A percentile compares a stretch with the other conserved stretches of the same genome.
These are phyloP conservation scores for Stephanodiscus triporus DNA, from an alignment of 108 stramenopile genomes.

Conservation along the genomic window DNA sequence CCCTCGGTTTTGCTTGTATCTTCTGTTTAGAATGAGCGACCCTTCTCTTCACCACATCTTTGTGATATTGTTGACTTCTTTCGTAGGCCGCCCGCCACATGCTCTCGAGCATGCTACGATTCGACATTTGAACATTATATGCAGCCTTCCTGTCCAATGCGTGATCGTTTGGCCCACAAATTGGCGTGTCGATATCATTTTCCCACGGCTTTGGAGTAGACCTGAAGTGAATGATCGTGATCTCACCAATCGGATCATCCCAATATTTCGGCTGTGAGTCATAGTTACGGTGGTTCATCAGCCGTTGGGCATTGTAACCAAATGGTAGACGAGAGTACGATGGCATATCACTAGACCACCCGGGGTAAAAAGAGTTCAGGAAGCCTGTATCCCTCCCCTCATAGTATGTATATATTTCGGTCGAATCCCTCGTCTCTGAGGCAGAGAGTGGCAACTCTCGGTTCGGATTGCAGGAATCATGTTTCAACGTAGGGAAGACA, in stretches of 20 bases:
- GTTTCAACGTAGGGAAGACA: no score
- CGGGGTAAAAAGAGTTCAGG: conserved; percentile 80
- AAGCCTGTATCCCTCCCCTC: conserved; percentile 93
- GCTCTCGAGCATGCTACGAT: conserved; percentile 29
- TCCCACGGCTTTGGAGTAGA: conserved; percentile 89
- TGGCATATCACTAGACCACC: conserved; percentile 70
- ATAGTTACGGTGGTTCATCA: conserved; percentile 72
- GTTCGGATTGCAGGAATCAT: conserved; percentile 3
- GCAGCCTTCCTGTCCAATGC: conserved; percentile 13
- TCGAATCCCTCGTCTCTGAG: conserved; percentile 7
- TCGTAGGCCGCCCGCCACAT: conserved; percentile 56
- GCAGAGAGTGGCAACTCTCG: conserved; percentile 2
- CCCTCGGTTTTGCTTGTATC: conserved; percentile 6
- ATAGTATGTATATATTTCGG: conserved; percentile 47
- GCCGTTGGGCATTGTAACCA: conserved; percentile 84
- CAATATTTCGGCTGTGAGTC: conserved; percentile 76
- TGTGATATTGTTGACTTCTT: conserved; percentile 49
- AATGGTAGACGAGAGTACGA: conserved; percentile 65
- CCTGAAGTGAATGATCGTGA: conserved; percentile 77
- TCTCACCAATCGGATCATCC: conserved; percentile 58
- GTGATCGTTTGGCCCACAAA: conserved; percentile 14
- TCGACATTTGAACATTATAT: conserved; percentile 7
- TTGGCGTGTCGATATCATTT: conserved; percentile 7
- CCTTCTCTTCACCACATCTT: conserved; percentile 29
- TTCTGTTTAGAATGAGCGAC: background rate